phyloP scores from a whole-genome alignment of 768 basidiomycete genomes.

The Porpolomopsis calyptriformis region DNA sequence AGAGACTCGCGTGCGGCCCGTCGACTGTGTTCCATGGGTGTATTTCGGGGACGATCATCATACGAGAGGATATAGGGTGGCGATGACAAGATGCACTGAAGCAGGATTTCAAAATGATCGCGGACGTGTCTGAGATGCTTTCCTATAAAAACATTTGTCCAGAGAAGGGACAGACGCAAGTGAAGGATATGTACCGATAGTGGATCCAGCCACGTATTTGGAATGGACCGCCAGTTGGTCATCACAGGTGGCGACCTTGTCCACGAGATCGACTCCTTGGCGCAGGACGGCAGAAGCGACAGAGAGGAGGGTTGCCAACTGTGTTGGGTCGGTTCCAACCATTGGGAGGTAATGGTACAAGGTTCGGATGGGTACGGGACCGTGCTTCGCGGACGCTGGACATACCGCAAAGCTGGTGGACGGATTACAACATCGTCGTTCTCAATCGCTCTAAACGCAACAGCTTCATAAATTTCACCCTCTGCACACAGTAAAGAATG shows the following conservation, averaged over 20 bases:
- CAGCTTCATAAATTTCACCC: too few species aligned
- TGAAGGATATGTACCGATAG: slow-evolving; percentile 48
- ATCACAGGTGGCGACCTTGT: slow-evolving; percentile 53
- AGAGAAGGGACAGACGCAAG: slow-evolving; percentile 1
- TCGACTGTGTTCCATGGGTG: slow-evolving; percentile 70
- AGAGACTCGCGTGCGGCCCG: slow-evolving; percentile 49
- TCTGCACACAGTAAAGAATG: too few species aligned
- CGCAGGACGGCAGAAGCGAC: slow-evolving; percentile 58
- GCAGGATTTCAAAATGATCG: slow-evolving; percentile 68
- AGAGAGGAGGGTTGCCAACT: slow-evolving; percentile 40
- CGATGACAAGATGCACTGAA: slow-evolving; percentile 39
- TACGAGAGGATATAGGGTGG: slow-evolving; percentile 54
- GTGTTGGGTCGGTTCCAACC: slow-evolving; percentile 3
- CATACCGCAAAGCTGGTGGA: too few species aligned
- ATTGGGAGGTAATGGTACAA: slow-evolving; percentile 2
- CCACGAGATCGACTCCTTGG: slow-evolving; percentile 66
- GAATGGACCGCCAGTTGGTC: slow-evolving; percentile 60
- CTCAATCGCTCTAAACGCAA: too few species aligned
- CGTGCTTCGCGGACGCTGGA: not conserved
- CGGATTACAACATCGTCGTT: too few species aligned
- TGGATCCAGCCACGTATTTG: slow-evolving; percentile 75
- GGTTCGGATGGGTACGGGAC: not conserved
- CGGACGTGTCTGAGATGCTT: slow-evolving; percentile 81
- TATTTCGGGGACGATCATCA: slow-evolving; percentile 66
- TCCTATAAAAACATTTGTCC: slow-evolving; percentile 31